These are phyloP conservation scores for Capsicum baccatum DNA, from an alignment of 257 asterid genomes.

Conservation along the genomic window DNA sequence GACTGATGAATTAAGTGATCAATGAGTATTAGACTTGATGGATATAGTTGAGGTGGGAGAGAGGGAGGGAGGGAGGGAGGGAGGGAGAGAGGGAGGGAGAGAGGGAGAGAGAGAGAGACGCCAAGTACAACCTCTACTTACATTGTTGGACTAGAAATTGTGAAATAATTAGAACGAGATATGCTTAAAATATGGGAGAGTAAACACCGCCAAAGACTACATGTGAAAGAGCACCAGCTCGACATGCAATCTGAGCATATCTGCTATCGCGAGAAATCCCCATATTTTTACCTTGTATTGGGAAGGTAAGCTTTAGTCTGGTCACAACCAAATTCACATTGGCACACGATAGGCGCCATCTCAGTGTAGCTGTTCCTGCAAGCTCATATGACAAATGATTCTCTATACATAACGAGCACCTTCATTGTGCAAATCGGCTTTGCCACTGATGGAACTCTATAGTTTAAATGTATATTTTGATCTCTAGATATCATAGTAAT, in stretches of 20 bases:
- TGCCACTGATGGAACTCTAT: not conserved
- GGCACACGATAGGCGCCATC: slow-evolving; percentile 3
- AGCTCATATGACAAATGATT: not conserved
- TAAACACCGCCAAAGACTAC: not conserved
- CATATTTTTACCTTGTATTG: not conserved
- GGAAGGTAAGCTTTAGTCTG: not conserved
- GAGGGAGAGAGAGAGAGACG: not conserved
- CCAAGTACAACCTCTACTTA: slow-evolving; percentile 11
- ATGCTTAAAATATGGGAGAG: not conserved
- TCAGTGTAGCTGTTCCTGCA: not conserved
- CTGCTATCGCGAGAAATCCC: not conserved
- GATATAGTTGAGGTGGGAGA: not conserved
- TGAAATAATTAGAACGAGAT: not conserved
- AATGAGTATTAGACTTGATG: not conserved
- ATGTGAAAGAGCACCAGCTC: not conserved
- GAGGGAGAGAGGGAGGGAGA: too few species aligned
- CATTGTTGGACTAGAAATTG: not conserved
- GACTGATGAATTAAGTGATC: slow-evolving; percentile 11
- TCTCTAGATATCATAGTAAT: not conserved
- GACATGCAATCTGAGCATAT: not conserved
- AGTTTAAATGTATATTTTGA: not conserved
- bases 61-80: not conserved
- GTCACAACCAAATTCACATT: not conserved
- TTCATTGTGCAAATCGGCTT: not conserved
- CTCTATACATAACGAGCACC: not conserved